Evolutionary conservation across 1,284 basidiomycete species (phyloP).

Genomic region (Ustilago vetiveriae): DNA sequence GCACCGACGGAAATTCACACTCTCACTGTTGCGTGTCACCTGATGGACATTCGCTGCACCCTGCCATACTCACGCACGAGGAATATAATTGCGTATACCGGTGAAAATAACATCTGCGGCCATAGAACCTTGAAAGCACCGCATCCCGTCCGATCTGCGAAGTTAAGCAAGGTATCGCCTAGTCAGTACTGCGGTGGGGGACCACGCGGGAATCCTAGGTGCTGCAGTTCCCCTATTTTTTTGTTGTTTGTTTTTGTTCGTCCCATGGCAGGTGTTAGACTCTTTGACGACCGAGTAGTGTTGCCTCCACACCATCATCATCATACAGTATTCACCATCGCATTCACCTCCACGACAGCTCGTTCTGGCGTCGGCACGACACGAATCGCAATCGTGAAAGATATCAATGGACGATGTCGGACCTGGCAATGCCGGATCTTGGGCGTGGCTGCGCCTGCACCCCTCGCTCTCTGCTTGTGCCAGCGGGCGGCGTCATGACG

Average conservation of each 20-base stretch:
- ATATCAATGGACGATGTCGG: too few relatives aligned
- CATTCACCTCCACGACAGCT: too few relatives aligned
- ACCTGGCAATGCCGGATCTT: slow-evolving; percentile 5
- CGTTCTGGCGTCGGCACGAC: too few relatives aligned
- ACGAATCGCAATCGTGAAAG: too few relatives aligned
- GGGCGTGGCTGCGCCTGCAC: slow-evolving; percentile 37
- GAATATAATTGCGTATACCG: too few relatives aligned
- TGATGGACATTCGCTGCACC: too few relatives aligned
- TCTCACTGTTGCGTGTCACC: too few relatives aligned
- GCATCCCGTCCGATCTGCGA: slow-evolving; percentile 83
- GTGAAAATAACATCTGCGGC: slow-evolving; percentile 78
- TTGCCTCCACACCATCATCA: not conserved
- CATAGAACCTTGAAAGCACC: slow-evolving; percentile 82
- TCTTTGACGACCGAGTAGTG: not conserved
- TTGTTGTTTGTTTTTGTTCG: too few relatives aligned
- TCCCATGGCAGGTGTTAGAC: too few relatives aligned
- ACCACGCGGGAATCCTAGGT: slow-evolving; percentile 83
- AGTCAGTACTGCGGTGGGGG: slow-evolving; percentile 86
- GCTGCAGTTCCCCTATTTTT: slow-evolving; percentile 74
- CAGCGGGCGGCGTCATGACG: slow-evolving; percentile 29
- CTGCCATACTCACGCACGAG: too few relatives aligned
- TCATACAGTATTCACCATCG: too few relatives aligned
- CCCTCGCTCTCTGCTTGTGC: slow-evolving; percentile 27
- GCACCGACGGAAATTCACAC: too few relatives aligned
- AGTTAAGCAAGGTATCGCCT: slow-evolving; percentile 81